Base-by-base conservation (phyloP, 1,139 yeast species). In the Suhomyces chickasaworum region DNA sequence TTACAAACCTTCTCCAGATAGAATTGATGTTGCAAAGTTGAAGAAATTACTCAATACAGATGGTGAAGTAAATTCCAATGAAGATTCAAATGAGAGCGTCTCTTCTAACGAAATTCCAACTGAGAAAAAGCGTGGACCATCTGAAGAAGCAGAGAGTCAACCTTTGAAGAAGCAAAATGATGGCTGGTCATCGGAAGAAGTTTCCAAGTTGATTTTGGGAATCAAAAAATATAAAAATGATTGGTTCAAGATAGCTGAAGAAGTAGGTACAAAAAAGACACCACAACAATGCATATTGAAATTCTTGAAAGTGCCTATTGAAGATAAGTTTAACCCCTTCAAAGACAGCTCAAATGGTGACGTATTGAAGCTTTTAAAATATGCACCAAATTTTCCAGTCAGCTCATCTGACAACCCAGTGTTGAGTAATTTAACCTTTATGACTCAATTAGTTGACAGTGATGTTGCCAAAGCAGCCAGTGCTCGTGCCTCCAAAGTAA, bases 401-500 rank as follows among this genome's bases (percentile, higher is more conserved):
- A 83, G 89, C 42, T 80, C 89, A 37, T 81, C 85, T 22, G 98
- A 93, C 57, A 93, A 93, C 63, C 99, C 99, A 1, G 91, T 93
- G 3, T 78, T 93, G 71, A 86, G 95, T 31, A 93, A 95, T 31
- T 79, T 93, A 52, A 84, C 96, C 4, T 93, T 91, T 65, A 73
- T 95, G 68, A 84, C 95, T 0, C 85, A 90, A 39, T 68, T 91
- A 47, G 96, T 91, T 17, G 97, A 91, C 60, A 85, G 93, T n/a
- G 85, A 83, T 38, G 83, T 84, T 33, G 96, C 93, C 1, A 86
- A 83, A 47, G 89, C 90, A 9, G 95, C 97, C 10, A 89, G 95
- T 16, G 69, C 63, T 40, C 69, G 83, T 42, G 89, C 93, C 0
- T 75, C 81, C 13, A 73, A 78, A 51, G 78, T 78, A 3, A 73